These are phyloP conservation scores for Penicillium tannophilum DNA, from an alignment of 495 filamentous ascomycete genomes.

Conservation along the genomic window DNA sequence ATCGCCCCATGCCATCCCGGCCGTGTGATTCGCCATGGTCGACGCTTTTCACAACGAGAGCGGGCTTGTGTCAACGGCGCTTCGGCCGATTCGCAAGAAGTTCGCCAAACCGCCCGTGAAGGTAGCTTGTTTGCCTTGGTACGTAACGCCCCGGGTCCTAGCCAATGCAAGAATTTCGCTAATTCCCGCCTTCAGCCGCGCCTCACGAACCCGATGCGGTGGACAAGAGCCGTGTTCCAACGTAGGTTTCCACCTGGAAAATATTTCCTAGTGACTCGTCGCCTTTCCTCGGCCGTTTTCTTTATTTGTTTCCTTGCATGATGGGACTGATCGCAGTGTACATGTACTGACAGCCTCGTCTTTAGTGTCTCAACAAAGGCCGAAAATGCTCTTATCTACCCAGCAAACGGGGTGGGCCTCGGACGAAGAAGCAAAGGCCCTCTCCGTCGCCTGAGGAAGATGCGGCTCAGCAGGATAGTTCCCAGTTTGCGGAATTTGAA, in stretches of 20 bases:
- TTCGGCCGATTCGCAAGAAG: conserved; percentile 44
- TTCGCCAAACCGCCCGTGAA: conserved; percentile 63
- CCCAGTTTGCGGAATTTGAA: conserved; percentile 32
- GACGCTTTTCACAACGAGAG: conserved; percentile 23
- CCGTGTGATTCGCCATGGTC: conserved; percentile 35
- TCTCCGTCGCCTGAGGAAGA: conserved; percentile 26
- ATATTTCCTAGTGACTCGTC: background rate
- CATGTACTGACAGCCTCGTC: background rate
- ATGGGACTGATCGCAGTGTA: background rate
- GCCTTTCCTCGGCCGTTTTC: background rate
- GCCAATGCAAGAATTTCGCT: conserved; percentile 2
- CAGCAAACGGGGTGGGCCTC: conserved; percentile 58
- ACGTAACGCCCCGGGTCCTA: conserved; percentile 25
- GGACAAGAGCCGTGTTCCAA: conserved; percentile 58
- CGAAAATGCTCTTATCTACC: conserved; percentile 57
- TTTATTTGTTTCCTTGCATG: background rate
- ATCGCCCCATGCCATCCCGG: conserved; percentile 18
- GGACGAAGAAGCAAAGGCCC: conserved; percentile 46
- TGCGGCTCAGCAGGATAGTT: conserved; percentile 25
- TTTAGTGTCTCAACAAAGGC: conserved; percentile 54
- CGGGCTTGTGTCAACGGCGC: conserved; percentile 20
- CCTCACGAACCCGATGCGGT: conserved; percentile 60
- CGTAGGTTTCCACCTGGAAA: conserved; percentile 39
- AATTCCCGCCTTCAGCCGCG: conserved; percentile 42
- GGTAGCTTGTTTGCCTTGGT: conserved; percentile 64